These are phyloP conservation scores for Backusella tarrabulga DNA, from an alignment of 192 early-diverging fungal genomes.

Conservation along the genomic window DNA sequence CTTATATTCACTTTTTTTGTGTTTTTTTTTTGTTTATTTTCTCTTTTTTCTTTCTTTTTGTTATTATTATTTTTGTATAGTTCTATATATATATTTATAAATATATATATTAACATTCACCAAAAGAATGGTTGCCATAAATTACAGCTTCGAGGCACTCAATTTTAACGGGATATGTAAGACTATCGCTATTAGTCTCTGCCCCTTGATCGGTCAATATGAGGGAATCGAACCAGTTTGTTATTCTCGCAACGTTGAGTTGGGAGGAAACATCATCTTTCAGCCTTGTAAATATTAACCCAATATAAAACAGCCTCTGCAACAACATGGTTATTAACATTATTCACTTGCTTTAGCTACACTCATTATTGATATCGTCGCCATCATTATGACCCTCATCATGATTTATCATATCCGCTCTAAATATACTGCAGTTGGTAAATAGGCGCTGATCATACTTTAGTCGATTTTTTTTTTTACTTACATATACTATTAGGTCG, in stretches of 20 bases:
- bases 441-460: constrained; percentile 17
- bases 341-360: constrained; percentile 55
- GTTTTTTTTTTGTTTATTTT: neutral
- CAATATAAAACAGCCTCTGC: neutral
- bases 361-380: constrained; percentile 90
- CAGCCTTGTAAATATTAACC: constrained; percentile 65
- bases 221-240: constrained; percentile 84
- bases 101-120: constrained; percentile 3
- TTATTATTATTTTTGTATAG: constrained; percentile 1
- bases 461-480: neutral
- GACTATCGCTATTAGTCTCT: constrained; percentile 81
- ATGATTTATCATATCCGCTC: constrained; percentile 98
- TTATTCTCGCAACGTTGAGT: constrained; percentile 94
- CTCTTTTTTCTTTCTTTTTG: neutral
- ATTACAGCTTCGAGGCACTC: constrained; percentile 58
- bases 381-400: constrained; percentile 93
- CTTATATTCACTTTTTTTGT: neutral
- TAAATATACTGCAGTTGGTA: constrained; percentile 99
- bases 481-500: constrained; percentile 60
- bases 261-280: constrained; percentile 83
- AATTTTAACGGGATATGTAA: constrained; percentile 90
- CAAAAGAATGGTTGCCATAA: constrained; percentile 29
- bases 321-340: neutral
- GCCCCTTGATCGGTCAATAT: constrained; percentile 82
- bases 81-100: neutral